A percentile compares a stretch with the other conserved stretches of the same genome.
These are phyloP conservation scores for Beauveria varroae DNA, from an alignment of 2,329 filamentous ascomycete species.

Conservation along the genomic window DNA sequence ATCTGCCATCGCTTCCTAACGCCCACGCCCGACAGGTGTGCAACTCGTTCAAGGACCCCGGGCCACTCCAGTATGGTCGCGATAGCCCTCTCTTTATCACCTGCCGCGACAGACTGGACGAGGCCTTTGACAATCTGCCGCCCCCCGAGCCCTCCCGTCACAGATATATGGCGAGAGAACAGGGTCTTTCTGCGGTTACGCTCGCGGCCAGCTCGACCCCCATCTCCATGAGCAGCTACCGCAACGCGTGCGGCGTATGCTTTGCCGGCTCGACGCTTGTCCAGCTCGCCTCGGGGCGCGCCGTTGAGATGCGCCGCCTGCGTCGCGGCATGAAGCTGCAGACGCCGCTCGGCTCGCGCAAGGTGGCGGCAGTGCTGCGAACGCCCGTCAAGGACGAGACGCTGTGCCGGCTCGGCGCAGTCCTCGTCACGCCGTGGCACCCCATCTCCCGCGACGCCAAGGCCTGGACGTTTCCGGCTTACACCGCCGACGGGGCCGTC, in stretches of 20 bases:
- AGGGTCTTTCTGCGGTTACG: not conserved
- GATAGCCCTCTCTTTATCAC: constrained; percentile 43
- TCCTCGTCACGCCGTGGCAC: constrained; percentile 54
- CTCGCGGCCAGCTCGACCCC: not conserved
- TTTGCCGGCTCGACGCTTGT: constrained; percentile 45
- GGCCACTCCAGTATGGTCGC: constrained; percentile 45
- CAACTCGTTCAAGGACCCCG: constrained; percentile 55
- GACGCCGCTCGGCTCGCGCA: constrained; percentile 42
- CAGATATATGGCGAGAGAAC: not conserved
- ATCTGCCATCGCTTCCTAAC: constrained; percentile 47
- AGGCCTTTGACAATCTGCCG: constrained; percentile 39
- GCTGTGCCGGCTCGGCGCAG: constrained; percentile 38
- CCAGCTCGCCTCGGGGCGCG: constrained; percentile 32
- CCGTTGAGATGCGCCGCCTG: constrained; percentile 35
- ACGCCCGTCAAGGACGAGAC: constrained; percentile 33
- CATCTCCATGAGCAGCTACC: constrained; percentile 37
- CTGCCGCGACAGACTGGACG: constrained; percentile 42
- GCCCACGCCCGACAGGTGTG: constrained; percentile 51
- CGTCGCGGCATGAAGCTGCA: constrained; percentile 38
- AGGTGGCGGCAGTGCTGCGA: constrained; percentile 43
- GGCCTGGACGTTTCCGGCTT: constrained; percentile 40
- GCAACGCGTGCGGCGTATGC: constrained; percentile 35
- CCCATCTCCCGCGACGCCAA: constrained; percentile 36
- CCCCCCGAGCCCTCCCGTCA: constrained; percentile 32
- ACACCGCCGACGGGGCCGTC: constrained; percentile 24